Conservation (phyloP, 2,329 filamentous ascomycete species). For the Fusarium stilboides region DNA sequence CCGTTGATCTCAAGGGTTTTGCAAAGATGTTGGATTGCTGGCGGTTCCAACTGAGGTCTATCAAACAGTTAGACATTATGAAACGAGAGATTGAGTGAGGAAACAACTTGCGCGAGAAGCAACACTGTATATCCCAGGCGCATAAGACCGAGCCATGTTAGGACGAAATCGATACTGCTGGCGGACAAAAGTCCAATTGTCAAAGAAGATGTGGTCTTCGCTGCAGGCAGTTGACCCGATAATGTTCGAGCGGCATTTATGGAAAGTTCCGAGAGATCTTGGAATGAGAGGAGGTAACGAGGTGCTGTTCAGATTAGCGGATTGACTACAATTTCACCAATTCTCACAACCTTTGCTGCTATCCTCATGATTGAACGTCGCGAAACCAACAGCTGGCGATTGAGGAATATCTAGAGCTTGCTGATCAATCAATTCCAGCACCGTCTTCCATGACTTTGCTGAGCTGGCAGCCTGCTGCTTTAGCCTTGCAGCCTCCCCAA, state of each 20-base stretch:
- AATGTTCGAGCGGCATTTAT: conserved; percentile 53
- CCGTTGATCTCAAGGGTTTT: conserved; percentile 57
- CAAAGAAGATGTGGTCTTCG: fast-evolving
- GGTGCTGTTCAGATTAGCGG: neutral
- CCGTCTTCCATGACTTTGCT: conserved; percentile 57
- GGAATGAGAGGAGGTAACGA: conserved; percentile 49
- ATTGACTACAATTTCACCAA: no score
- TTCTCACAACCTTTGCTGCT: conserved; percentile 3
- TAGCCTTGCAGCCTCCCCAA: conserved; percentile 66
- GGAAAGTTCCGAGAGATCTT: conserved; percentile 52
- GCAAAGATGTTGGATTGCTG: conserved; percentile 69
- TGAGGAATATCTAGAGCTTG: conserved; percentile 59
- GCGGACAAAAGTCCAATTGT: conserved; percentile 65
- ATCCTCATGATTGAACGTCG: conserved; percentile 44
- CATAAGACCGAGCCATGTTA: conserved; percentile 73
- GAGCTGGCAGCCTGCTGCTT: conserved; percentile 42
- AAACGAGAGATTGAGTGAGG: fast-evolving
- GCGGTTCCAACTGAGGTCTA: conserved; percentile 62
- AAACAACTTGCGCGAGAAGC: conserved; percentile 65
- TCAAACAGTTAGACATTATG: conserved; percentile 1
- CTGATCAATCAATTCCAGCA: conserved; percentile 65
- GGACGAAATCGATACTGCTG: conserved; percentile 70
- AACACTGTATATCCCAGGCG: conserved; percentile 68
- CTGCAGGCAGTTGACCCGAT: neutral
- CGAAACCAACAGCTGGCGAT: conserved; percentile 66